Base-by-base conservation (phyloP, 2,329 filamentous ascomycete species). In the Chaetomiaceae sp. region DNA sequence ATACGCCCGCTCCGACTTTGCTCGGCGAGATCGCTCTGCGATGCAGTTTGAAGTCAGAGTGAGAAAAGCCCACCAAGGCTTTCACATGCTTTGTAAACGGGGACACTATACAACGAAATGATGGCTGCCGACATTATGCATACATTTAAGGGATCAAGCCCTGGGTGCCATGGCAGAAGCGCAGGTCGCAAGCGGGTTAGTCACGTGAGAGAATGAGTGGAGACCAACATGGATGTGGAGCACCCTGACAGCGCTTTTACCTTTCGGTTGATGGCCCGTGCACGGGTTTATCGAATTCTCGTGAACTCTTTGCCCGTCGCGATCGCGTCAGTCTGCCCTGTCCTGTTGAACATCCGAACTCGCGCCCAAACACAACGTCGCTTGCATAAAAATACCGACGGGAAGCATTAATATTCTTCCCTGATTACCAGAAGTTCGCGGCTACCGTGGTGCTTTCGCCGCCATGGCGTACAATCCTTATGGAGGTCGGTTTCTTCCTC, bases 401-500 rank as follows among this genome's bases (percentile, higher is more conserved):
- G 2, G 2, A 16, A n/a, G 2, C 18, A 29, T 14, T 9, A 18
- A 21, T n/a, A 45, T 21, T 21, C 10, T 25, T 30, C 32, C 3
- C 20, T 5, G 7, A 11, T 25, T n/a, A 25, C 21, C 25, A 27
- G 16, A 34, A 29, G 25, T 7, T 20, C 14, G n/a, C 33, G 11
- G 11, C 32, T 27, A 29, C 10, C 25, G n/a, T 25, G 13, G 5
- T 2, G 10, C 4, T 1, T n/a, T 48, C 55, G 51, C 42, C 55
- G 42, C 8, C 45, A 83, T 83, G 80, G 72, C 80, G 16, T 83
- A 82, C 67, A 81, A 82, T 64, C 79, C 77, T n/a, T 83, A 83
- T 58, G 78, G 78, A 72, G 76, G 76, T 78, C 65, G 60, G 70
- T 65, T 25, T 45, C 41, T 41, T 54, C 51, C 55, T 42, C 33